Conservation (phyloP, 73 alveolate species). For the Blepharisma japonicum region DNA sequence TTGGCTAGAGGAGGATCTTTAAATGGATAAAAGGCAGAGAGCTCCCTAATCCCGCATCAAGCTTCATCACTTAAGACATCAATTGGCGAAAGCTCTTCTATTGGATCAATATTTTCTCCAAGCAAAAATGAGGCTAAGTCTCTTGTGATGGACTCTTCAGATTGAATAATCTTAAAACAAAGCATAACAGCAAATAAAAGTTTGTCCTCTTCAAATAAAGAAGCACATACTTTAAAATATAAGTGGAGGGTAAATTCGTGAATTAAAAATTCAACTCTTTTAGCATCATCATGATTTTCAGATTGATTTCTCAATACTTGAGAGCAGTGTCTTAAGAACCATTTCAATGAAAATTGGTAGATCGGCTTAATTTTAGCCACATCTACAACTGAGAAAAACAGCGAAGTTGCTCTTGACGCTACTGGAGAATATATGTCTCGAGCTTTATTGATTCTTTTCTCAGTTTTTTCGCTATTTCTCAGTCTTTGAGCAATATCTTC, state of each 20-base stretch:
- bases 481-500: conserved; percentile 90
- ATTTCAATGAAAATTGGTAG: conserved; percentile 93
- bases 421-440: conserved; percentile 98
- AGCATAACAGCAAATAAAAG: conserved; percentile 87
- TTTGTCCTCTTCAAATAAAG: conserved; percentile 95
- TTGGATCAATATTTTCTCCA: conserved; percentile 93
- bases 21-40: conserved; percentile 8
- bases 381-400: conserved; percentile 86
- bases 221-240: conserved; percentile 83
- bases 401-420: conserved; percentile 95
- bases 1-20: conserved; percentile 2
- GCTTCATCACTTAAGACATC: background rate
- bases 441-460: conserved; percentile 91
- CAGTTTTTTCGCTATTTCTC: conserved; percentile 95
- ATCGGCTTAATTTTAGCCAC: conserved; percentile 91
- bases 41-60: conserved; percentile 11
- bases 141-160: conserved; percentile 38
- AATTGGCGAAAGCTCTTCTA: conserved; percentile 75
- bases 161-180: conserved; percentile 71
- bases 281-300: background rate
- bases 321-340: conserved; percentile 80
- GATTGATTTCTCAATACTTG: conserved; percentile 78
- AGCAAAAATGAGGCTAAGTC: conserved; percentile 56
- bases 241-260: conserved; percentile 69
- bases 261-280: conserved; percentile 73